These are phyloP conservation scores for Ophiostoma populinum DNA, from an alignment of 2,329 filamentous ascomycete genomes.

Conservation along the genomic window DNA sequence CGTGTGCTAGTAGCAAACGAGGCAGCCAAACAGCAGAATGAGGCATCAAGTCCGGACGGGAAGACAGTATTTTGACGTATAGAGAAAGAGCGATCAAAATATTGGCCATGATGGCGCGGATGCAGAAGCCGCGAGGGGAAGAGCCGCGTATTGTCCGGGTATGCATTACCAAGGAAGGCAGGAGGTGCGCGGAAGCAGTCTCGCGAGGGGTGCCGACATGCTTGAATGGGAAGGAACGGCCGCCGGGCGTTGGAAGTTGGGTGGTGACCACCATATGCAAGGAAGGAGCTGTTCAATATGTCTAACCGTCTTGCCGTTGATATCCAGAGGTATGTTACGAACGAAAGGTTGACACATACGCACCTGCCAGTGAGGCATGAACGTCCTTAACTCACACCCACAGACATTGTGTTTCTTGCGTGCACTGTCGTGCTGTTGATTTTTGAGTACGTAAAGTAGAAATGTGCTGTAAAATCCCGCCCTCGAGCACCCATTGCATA, in stretches of 20 bases:
- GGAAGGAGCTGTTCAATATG: not conserved
- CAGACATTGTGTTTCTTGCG: not conserved
- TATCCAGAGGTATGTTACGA: too few relatives aligned
- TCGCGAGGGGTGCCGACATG: not conserved
- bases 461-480: not conserved
- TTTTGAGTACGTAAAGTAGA: not conserved
- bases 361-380: too few relatives aligned
- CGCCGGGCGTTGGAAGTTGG: not conserved
- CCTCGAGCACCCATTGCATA: not conserved
- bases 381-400: too few relatives aligned
- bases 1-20: not conserved
- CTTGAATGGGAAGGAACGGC: not conserved
- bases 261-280: not conserved
- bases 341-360: too few relatives aligned
- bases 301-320: too few relatives aligned
- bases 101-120: not conserved
- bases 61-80: not conserved
- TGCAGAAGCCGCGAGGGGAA: not conserved
- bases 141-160: not conserved
- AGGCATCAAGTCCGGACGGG: not conserved
- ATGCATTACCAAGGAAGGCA: not conserved
- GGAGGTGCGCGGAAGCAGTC: not conserved
- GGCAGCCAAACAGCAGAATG: too few relatives aligned
- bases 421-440: not conserved
- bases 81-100: conserved; percentile 5